These are phyloP conservation scores for Pseudoneurospora amorphoporcata DNA, from an alignment of 495 filamentous ascomycete genomes.

Conservation along the genomic window DNA sequence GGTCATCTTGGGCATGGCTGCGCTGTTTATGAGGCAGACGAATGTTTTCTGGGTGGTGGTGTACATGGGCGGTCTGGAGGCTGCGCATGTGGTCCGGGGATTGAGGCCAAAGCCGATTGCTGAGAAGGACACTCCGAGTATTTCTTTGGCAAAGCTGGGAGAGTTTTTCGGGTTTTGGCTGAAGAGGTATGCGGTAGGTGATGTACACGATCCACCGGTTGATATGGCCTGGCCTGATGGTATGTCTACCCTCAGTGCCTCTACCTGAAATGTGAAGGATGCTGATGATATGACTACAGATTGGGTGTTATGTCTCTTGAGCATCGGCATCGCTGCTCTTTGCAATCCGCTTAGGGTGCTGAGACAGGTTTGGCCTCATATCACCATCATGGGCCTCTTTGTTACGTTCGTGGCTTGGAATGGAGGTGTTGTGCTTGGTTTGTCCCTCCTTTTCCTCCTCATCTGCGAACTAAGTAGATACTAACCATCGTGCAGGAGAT, in stretches of 20 bases:
- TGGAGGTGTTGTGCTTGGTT: slow-evolving; percentile 81
- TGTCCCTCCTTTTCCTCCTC: not conserved
- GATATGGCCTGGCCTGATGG: slow-evolving; percentile 46
- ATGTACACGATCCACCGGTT: slow-evolving; percentile 57
- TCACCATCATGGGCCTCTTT: slow-evolving; percentile 59
- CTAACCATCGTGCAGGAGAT: slow-evolving; percentile 47
- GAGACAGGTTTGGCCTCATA: slow-evolving; percentile 51
- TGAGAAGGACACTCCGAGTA: slow-evolving; percentile 6
- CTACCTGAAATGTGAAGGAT: not conserved
- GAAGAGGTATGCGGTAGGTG: slow-evolving; percentile 34
- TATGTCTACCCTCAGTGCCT: slow-evolving; percentile 16
- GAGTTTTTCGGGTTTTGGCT: slow-evolving; percentile 21
- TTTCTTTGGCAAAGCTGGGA: slow-evolving; percentile 5
- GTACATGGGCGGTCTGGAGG: slow-evolving; percentile 70
- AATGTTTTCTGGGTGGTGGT: slow-evolving; percentile 93
- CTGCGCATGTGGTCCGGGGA: slow-evolving; percentile 38
- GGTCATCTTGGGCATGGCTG: slow-evolving; percentile 46
- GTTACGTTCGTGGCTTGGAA: slow-evolving; percentile 74
- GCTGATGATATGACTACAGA: slow-evolving; percentile 18
- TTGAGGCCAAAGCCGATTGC: slow-evolving; percentile 21
- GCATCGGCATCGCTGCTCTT: slow-evolving; percentile 47
- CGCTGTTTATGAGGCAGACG: slow-evolving; percentile 77
- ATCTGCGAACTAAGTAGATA: not conserved
- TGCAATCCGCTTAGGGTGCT: slow-evolving; percentile 40
- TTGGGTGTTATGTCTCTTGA: slow-evolving; percentile 41